A percentile compares a stretch with the other conserved stretches of the same genome.
phyloP scores from a whole-genome alignment of 352 stramenopile species.

The Phytophthora fragariaefolia region DNA sequence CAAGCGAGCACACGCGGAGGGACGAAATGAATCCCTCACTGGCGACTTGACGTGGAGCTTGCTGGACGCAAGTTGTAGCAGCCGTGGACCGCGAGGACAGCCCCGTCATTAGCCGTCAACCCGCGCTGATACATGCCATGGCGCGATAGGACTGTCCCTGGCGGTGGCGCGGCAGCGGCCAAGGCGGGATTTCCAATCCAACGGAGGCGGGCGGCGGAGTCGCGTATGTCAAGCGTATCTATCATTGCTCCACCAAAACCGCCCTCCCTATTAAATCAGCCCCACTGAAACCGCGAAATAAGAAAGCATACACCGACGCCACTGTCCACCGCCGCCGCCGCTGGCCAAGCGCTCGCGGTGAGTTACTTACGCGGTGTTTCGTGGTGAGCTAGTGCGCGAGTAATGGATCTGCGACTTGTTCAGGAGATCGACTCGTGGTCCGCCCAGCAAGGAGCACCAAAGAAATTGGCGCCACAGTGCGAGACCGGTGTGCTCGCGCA shows the following conservation, averaged over 20 bases:
- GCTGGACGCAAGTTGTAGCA: slow-evolving; percentile 30
- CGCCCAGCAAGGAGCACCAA: slow-evolving; percentile 27
- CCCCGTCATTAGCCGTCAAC: slow-evolving; percentile 16
- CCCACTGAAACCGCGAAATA: slow-evolving; percentile 13
- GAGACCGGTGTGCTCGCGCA: neutral
- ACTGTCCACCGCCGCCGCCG: neutral
- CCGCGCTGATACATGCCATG: slow-evolving; percentile 28
- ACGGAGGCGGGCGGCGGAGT: neutral
- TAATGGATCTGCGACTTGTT: slow-evolving; percentile 33
- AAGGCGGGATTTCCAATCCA: neutral
- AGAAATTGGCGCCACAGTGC: slow-evolving; percentile 22
- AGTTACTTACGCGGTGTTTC: slow-evolving; percentile 35
- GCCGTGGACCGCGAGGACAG: slow-evolving; percentile 18
- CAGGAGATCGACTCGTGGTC: slow-evolving; percentile 24
- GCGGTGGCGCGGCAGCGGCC: neutral
- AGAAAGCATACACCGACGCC: neutral
- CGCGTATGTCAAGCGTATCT: neutral
- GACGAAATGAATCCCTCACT: slow-evolving; percentile 14
- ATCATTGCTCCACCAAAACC: slow-evolving; percentile 7
- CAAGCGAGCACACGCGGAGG: slow-evolving; percentile 10
- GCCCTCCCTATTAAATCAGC: slow-evolving; percentile 10
- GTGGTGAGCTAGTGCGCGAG: slow-evolving; percentile 33
- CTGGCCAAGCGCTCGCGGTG: slow-evolving; percentile 24
- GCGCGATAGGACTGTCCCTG: slow-evolving; percentile 9
- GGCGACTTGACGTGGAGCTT: slow-evolving; percentile 22